These are phyloP conservation scores for Botrytis pseudocinerea DNA, from an alignment of 2,329 filamentous ascomycete species.

Conservation along the genomic window DNA sequence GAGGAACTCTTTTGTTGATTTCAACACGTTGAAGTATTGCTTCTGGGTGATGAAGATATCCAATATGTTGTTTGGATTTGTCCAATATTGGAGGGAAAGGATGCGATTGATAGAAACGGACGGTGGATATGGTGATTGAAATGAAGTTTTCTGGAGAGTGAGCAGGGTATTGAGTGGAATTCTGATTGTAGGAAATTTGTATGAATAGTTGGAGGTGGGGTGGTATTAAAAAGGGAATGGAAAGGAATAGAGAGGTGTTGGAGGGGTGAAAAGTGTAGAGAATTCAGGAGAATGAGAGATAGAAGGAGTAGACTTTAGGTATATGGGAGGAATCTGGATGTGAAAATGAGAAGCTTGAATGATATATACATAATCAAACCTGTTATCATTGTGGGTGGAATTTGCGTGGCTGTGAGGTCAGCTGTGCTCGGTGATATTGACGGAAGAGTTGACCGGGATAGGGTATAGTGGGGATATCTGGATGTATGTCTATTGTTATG, in stretches of 20 bases:
- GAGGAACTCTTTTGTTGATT: rapidly evolving
- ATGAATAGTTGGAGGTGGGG: too few relatives aligned
- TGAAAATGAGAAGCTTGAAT: not conserved
- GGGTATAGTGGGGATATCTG: not conserved
- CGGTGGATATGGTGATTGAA: too few relatives aligned
- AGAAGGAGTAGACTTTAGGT: not conserved
- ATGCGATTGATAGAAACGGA: too few relatives aligned
- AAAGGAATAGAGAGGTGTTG: not conserved
- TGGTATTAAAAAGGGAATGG: not conserved
- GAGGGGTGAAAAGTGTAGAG: too few relatives aligned
- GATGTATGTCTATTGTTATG: not conserved
- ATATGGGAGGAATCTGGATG: not conserved
- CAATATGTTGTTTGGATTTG: not conserved
- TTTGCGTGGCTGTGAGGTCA: too few relatives aligned
- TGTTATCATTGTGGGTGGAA: too few relatives aligned
- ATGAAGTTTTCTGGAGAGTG: too few relatives aligned
- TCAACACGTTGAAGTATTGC: not conserved
- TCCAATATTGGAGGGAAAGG: not conserved
- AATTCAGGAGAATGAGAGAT: not conserved
- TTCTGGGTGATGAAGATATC: not conserved
- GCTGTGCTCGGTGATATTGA: too few relatives aligned
- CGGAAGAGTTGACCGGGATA: too few relatives aligned
- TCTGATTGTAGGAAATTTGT: too few relatives aligned
- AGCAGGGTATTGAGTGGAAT: too few relatives aligned
- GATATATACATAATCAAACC: not conserved